A percentile compares a stretch with the other conserved stretches of the same genome.
phyloP scores from a whole-genome alignment of 345 rosid genomes.

The Brassica juncea region DNA sequence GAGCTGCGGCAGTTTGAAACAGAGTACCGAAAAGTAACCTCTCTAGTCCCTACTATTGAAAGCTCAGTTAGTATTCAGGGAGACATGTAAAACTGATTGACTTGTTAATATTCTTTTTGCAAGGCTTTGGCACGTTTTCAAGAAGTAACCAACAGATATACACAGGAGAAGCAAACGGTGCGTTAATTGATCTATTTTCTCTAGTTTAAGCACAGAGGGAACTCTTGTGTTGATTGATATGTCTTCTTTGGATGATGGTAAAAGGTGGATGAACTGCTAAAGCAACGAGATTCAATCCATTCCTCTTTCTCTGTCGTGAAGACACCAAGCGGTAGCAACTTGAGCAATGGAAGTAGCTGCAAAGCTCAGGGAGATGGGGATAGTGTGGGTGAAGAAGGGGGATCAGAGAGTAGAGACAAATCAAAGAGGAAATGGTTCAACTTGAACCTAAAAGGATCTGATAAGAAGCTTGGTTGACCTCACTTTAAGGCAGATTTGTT shows the following conservation, averaged over 20 bases:
- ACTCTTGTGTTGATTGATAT: background rate
- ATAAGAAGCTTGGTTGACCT: conserved; percentile 62
- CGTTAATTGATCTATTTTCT: conserved; percentile 30
- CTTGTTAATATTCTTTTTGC: conserved; percentile 30
- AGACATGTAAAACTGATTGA: conserved; percentile 19
- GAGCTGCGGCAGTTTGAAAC: conserved; percentile 95
- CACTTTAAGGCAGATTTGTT: background rate
- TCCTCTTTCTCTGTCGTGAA: conserved; percentile 64
- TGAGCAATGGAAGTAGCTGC: conserved; percentile 70
- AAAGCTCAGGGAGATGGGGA: conserved; percentile 63
- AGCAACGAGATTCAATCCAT: conserved; percentile 80
- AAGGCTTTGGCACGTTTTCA: conserved; percentile 96
- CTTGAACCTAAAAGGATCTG: conserved; percentile 75
- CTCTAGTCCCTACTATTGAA: background rate
- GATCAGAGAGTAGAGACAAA: conserved; percentile 80
- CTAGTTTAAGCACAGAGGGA: background rate
- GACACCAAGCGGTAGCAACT: conserved; percentile 37
- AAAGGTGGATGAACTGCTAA: conserved; percentile 90
- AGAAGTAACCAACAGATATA: conserved; percentile 89
- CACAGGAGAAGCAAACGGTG: conserved; percentile 90
- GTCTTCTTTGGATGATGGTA: conserved; percentile 19
- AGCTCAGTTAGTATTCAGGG: background rate
- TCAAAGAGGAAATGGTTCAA: conserved; percentile 97
- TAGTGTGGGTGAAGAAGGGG: conserved; percentile 71
- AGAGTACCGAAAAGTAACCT: conserved; percentile 82